Conservation (phyloP, 2,329 filamentous ascomycete genomes). For the Botrytis elliptica region DNA sequence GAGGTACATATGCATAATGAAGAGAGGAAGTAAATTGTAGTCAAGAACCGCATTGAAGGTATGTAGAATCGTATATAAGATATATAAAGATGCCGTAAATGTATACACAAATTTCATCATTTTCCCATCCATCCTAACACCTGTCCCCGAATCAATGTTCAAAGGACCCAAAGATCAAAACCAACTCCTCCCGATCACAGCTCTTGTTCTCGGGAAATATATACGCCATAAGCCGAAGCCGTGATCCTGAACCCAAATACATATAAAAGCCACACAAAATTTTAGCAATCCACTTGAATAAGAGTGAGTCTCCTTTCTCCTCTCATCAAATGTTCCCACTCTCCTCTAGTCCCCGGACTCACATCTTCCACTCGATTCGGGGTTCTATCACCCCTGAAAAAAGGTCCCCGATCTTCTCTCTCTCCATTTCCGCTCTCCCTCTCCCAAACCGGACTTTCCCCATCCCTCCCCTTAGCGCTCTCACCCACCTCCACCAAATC, state of each 20-base stretch:
- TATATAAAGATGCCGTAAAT: neutral
- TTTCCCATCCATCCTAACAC: neutral
- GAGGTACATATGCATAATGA: neutral
- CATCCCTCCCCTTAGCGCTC: slow-evolving; percentile 30
- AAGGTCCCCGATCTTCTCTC: slow-evolving; percentile 34
- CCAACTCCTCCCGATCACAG: slow-evolving; percentile 32
- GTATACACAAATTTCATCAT: neutral
- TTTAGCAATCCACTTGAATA: slow-evolving; percentile 52
- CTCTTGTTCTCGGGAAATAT: slow-evolving; percentile 36
- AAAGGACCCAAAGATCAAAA: neutral
- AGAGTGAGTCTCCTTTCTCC: slow-evolving; percentile 46
- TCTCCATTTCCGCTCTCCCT: neutral
- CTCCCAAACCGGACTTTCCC: slow-evolving; percentile 19
- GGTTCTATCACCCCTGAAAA: slow-evolving; percentile 50
- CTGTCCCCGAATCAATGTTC: too few relatives aligned
- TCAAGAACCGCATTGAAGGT: neutral
- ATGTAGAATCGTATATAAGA: neutral
- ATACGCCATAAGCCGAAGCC: neutral
- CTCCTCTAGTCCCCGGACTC: slow-evolving; percentile 59
- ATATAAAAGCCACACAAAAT: neutral
- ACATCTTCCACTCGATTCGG: slow-evolving; percentile 62
- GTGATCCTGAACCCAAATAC: neutral
- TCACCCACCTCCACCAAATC: slow-evolving; percentile 28
- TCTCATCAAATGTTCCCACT: slow-evolving; percentile 60
- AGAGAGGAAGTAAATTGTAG: neutral